phyloP scores from a whole-genome alignment of 2,329 filamentous ascomycete species.

The Coniochaeta hoffmannii region DNA sequence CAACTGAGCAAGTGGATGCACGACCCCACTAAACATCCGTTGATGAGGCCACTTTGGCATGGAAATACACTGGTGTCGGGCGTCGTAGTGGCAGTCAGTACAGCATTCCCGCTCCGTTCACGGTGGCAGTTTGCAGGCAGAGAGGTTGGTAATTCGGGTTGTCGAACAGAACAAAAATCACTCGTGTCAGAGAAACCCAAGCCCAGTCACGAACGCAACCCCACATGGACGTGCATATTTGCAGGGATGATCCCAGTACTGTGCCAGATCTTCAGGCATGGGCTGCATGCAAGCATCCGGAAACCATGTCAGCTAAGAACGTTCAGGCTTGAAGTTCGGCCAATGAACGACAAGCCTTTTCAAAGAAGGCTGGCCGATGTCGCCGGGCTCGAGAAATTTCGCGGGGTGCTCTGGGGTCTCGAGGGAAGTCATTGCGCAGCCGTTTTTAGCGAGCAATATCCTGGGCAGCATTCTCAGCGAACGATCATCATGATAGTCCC shows the following conservation, averaged over 20 bases:
- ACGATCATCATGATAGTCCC: too few species aligned
- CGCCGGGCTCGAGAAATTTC: conserved; percentile 2
- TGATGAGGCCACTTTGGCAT: neutral
- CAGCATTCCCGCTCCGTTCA: neutral
- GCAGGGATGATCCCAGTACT: conserved; percentile 9
- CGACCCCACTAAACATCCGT: neutral
- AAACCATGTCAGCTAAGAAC: conserved; percentile 12
- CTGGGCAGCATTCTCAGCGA: too few species aligned
- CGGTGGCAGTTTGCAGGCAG: neutral
- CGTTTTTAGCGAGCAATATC: too few species aligned
- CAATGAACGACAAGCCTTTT: conserved; percentile 18
- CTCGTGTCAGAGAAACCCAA: conserved; percentile 13
- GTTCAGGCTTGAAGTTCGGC: conserved; percentile 2
- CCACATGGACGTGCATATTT: conserved; percentile 16
- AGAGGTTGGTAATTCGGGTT: conserved; percentile 1
- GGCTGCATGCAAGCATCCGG: conserved; percentile 17
- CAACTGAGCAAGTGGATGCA: neutral
- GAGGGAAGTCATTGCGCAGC: neutral
- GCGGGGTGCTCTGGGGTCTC: neutral
- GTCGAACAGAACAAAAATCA: conserved; percentile 3
- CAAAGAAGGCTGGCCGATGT: conserved; percentile 14
- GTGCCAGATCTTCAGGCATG: conserved; percentile 17
- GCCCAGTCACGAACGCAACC: conserved; percentile 11
- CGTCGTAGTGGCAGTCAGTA: neutral
- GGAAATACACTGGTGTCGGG: neutral